phyloP scores from a whole-genome alignment of 495 filamentous ascomycete species.

The Penicillium flavigenum region DNA sequence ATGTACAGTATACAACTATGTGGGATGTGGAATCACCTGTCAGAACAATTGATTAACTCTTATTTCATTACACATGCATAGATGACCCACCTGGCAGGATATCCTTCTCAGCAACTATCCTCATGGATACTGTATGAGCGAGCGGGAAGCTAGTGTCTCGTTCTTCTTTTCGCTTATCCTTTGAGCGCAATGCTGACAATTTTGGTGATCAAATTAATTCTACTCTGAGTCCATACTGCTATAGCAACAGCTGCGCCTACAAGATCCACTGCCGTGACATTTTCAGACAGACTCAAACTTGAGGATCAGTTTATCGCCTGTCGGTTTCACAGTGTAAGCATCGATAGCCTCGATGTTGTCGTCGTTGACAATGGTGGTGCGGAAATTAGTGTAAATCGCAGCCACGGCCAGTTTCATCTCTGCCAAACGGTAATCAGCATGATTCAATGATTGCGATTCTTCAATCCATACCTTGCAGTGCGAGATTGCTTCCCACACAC shows the following conservation, averaged over 20 bases:
- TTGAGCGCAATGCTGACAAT: background rate
- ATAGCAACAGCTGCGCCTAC: background rate
- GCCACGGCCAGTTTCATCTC: constrained; percentile 51
- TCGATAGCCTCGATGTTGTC: constrained; percentile 62
- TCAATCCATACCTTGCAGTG: constrained; percentile 62
- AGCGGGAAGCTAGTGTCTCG: no score
- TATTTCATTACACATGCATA: constrained; percentile 4
- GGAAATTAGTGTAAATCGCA: constrained; percentile 69
- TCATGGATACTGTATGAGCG: no score
- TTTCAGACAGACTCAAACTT: constrained; percentile 36
- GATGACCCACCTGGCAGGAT: no score
- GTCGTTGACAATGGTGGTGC: constrained; percentile 55
- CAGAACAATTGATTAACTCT: constrained; percentile 26
- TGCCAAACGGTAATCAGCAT: constrained; percentile 20
- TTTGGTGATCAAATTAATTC: constrained; percentile 16
- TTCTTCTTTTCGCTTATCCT: background rate
- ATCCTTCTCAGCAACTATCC: no score
- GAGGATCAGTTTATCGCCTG: constrained; percentile 45
- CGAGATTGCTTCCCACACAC: constrained; percentile 82
- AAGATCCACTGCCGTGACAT: background rate
- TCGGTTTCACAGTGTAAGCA: constrained; percentile 63
- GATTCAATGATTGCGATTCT: background rate
- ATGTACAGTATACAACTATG: constrained; percentile 32
- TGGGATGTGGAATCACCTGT: constrained; percentile 18
- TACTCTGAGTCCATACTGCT: constrained; percentile 14